Evolutionary conservation across 306 rosid species (phyloP).

Genomic region (Rubus idaeus): DNA sequence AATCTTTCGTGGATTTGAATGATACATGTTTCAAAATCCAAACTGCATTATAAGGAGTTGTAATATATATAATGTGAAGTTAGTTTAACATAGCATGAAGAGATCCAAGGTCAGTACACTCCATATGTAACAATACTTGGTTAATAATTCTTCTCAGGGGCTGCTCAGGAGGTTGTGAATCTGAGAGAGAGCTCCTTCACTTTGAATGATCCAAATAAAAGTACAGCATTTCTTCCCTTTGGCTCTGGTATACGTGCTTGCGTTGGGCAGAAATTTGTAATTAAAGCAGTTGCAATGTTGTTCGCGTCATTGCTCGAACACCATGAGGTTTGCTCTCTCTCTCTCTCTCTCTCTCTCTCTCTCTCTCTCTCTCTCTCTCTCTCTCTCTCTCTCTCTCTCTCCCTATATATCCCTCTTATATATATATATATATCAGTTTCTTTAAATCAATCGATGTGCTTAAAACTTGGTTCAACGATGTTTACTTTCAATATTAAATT

Average conservation of each 20-base stretch:
- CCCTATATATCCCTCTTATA: no score
- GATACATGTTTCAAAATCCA: no score
- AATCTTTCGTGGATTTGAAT: no score
- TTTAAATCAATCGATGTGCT: neutral
- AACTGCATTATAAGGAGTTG: no score
- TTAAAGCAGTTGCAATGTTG: constrained; percentile 56
- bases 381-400: no score
- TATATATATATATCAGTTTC: no score
- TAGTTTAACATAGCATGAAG: constrained; percentile 1
- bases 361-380: no score
- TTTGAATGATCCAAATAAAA: constrained; percentile 62
- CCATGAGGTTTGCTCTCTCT: constrained; percentile 54
- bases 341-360: no score
- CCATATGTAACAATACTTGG: constrained; percentile 19
- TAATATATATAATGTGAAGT: no score
- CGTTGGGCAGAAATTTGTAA: constrained; percentile 66
- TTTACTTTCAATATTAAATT: no score
- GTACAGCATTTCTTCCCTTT: constrained; percentile 71
- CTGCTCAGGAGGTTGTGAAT: constrained; percentile 33
- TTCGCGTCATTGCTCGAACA: constrained; percentile 55
- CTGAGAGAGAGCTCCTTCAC: constrained; percentile 33
- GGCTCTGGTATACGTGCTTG: constrained; percentile 78
- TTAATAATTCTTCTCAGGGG: constrained; percentile 31
- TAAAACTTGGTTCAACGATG: neutral
- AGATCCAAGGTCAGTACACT: neutral